Evolutionary conservation across 257 asterid genomes (phyloP).

Genomic region (Craterostigma plantagineum): DNA sequence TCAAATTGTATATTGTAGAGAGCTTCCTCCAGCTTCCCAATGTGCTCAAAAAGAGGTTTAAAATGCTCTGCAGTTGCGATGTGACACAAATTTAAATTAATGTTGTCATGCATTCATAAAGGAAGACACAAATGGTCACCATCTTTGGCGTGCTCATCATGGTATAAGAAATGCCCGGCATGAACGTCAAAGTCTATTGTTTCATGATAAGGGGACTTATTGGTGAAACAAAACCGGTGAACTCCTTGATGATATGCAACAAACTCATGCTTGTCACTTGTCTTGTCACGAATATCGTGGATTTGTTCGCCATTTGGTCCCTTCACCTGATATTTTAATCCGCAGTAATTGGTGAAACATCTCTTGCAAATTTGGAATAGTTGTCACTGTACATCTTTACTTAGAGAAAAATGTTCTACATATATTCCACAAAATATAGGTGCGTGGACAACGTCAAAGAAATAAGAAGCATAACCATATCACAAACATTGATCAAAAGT

Average conservation of each 20-base stretch:
- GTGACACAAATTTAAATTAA: slow-evolving; percentile 4
- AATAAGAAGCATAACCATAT: too few relatives aligned
- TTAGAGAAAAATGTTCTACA: too few relatives aligned
- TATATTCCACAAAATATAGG: too few relatives aligned
- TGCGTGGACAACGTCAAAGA: too few relatives aligned
- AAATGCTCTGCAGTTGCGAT: slow-evolving; percentile 70
- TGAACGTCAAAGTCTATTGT: slow-evolving; percentile 82
- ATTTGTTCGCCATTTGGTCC: slow-evolving; percentile 86
- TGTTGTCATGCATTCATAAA: too few relatives aligned
- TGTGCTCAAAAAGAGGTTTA: slow-evolving; percentile 85
- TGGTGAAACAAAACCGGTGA: slow-evolving; percentile 73
- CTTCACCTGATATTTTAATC: slow-evolving; percentile 41
- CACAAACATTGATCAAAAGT: too few relatives aligned
- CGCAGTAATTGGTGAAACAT: too few relatives aligned
- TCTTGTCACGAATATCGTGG: slow-evolving; percentile 69
- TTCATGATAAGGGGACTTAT: slow-evolving; percentile 88
- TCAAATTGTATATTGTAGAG: slow-evolving; percentile 79
- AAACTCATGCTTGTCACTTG: slow-evolving; percentile 68
- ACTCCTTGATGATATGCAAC: slow-evolving; percentile 69
- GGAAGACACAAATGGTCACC: slow-evolving; percentile 19
- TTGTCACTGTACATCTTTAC: too few relatives aligned
- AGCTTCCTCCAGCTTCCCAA: slow-evolving; percentile 85
- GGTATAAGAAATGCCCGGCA: slow-evolving; percentile 55
- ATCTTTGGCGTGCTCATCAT: slow-evolving; percentile 90
- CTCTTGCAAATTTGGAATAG: too few relatives aligned